A percentile compares a stretch with the other conserved stretches of the same genome.
Evolutionary conservation across 192 early-diverging fungal species (phyloP).

Genomic region (Gryganskiella cystojenkinii): DNA sequence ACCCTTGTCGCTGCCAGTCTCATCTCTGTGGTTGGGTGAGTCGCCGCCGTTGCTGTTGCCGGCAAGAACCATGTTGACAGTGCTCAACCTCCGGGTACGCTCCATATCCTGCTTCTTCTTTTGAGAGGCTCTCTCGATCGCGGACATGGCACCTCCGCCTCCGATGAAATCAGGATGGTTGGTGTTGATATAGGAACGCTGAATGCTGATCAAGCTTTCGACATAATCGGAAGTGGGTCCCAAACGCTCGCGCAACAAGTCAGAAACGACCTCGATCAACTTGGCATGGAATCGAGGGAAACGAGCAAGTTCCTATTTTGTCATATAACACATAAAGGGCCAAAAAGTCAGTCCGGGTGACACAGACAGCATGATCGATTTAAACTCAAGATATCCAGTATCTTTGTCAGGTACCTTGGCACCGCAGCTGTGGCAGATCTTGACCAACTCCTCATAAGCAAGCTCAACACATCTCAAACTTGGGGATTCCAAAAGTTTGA

Average conservation of each 20-base stretch:
- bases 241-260: constrained; percentile 78
- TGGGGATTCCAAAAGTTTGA: constrained; percentile 77
- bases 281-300: constrained; percentile 81
- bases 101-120: constrained; percentile 67
- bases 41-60: constrained; percentile 17
- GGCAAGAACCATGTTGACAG: constrained; percentile 27
- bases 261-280: constrained; percentile 81
- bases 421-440: constrained; percentile 82
- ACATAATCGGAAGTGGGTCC: constrained; percentile 80
- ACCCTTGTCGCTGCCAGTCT: constrained; percentile 28
- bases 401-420: constrained; percentile 62
- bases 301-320: constrained; percentile 70
- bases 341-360: neutral
- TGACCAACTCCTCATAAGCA: constrained; percentile 86
- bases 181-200: constrained; percentile 88
- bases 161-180: constrained; percentile 89
- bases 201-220: constrained; percentile 83
- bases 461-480: constrained; percentile 84
- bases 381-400: neutral
- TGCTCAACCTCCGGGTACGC: constrained; percentile 35
- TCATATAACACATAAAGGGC: neutral
- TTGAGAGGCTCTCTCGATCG: constrained; percentile 72
- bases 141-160: constrained; percentile 77
- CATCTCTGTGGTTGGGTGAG: constrained; percentile 16
- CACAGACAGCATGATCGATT: neutral